Evolutionary conservation across 1,284 basidiomycete species (phyloP).

Genomic region (Ganoderma lucidum): DNA sequence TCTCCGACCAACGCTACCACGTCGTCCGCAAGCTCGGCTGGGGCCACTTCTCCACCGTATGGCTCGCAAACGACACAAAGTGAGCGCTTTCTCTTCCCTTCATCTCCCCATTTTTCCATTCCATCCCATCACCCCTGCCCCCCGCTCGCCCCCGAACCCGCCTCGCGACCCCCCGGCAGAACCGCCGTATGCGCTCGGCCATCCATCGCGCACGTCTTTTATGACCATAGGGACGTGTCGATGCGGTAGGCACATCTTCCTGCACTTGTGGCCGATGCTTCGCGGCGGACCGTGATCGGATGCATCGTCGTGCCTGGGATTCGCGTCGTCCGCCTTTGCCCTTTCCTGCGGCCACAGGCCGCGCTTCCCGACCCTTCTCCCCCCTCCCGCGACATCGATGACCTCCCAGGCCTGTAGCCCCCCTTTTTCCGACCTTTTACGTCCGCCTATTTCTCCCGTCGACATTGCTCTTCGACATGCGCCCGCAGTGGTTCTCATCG

Average conservation of each 20-base stretch:
- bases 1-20: no score
- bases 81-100: no score
- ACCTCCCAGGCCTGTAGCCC: background rate
- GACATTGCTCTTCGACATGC: background rate
- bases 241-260: constrained; percentile 8
- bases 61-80: no score
- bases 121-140: constrained; percentile 14
- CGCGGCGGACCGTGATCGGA: constrained; percentile 17
- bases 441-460: background rate
- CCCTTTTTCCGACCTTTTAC: background rate
- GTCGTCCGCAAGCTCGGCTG: no score
- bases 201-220: constrained; percentile 13
- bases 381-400: background rate
- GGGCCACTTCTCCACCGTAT: no score
- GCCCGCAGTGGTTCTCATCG: background rate
- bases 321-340: background rate
- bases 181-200: background rate
- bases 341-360: background rate
- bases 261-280: constrained; percentile 23
- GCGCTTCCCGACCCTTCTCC: background rate
- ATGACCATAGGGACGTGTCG: background rate
- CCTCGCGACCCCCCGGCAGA: constrained; percentile 12
- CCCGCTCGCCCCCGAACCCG: constrained; percentile 2
- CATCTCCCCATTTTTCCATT: no score
- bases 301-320: constrained; percentile 18